Conservation (phyloP, 1,139 yeast species). For the Protomyces gravidus region DNA sequence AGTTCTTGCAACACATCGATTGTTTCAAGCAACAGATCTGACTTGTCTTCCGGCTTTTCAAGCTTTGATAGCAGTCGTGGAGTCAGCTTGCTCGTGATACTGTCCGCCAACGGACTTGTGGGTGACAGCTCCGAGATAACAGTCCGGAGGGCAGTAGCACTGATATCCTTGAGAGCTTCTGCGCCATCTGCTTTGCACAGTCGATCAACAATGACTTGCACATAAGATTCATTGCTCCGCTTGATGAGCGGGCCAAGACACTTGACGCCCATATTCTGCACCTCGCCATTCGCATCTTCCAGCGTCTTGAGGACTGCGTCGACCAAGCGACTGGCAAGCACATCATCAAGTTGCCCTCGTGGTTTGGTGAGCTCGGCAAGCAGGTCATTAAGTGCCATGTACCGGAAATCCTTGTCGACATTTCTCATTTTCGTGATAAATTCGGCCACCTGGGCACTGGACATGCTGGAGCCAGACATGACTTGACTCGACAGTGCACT, state of each 20-base stretch:
- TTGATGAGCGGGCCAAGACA: conserved; percentile 46
- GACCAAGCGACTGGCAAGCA: conserved; percentile 43
- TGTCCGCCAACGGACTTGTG: conserved; percentile 39
- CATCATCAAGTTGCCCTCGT: conserved; percentile 38
- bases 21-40: conserved; percentile 43
- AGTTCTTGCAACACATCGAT: conserved; percentile 63
- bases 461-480: not conserved
- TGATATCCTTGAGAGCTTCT: conserved; percentile 48
- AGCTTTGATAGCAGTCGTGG: conserved; percentile 38
- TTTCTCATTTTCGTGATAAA: not conserved
- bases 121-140: conserved; percentile 45
- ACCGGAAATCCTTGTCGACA: conserved; percentile 74
- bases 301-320: conserved; percentile 53
- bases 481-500: too few relatives aligned
- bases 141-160: conserved; percentile 66
- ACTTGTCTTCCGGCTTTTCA: not conserved
- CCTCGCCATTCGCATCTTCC: conserved; percentile 66
- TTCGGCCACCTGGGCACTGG: not conserved
- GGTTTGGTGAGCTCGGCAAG: conserved; percentile 47
- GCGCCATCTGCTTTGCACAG: conserved; percentile 30
- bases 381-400: conserved; percentile 81
- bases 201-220: conserved; percentile 34
- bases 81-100: conserved; percentile 41
- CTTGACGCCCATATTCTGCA: conserved; percentile 70
- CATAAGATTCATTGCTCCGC: conserved; percentile 35